Percentiles rank a stretch among this genome's conserved stretches.
Evolutionary conservation across 2,329 filamentous ascomycete genomes (phyloP).

Genomic region (Zymoseptoria crescenta): DNA sequence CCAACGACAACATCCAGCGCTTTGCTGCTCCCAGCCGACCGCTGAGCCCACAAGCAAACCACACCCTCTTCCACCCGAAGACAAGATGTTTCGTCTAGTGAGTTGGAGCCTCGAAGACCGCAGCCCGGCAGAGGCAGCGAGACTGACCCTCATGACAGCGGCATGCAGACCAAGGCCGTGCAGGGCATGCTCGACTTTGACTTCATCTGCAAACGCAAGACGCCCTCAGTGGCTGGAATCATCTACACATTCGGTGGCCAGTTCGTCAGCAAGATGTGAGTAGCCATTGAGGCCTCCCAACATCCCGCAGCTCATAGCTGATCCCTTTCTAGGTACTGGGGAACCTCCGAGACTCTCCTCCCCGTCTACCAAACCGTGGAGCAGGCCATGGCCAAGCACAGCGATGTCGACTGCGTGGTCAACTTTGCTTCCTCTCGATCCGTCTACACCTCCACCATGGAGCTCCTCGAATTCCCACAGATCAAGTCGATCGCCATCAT

Average conservation of each 20-base stretch:
- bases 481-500: constrained; percentile 99
- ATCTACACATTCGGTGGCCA: constrained; percentile 99
- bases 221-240: constrained; percentile 94
- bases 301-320: constrained; percentile 11
- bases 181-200: constrained; percentile 83
- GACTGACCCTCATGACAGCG: constrained; percentile 44
- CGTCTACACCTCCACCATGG: constrained; percentile 97
- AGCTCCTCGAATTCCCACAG: constrained; percentile 94
- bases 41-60: constrained; percentile 75
- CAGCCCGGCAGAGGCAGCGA: neutral
- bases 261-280: constrained; percentile 98
- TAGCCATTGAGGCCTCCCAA: neutral
- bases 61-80: constrained; percentile 98
- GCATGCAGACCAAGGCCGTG: constrained; percentile 77
- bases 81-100: constrained; percentile 99
- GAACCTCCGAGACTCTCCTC: constrained; percentile 95
- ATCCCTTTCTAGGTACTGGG: constrained; percentile 67
- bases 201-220: constrained; percentile 99
- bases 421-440: constrained; percentile 99
- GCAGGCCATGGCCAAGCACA: constrained; percentile 94
- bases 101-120: constrained; percentile 29
- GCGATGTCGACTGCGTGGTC: constrained; percentile 93
- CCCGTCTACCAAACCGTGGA: constrained; percentile 93
- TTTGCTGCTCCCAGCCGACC: constrained; percentile 90
- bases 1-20: constrained; percentile 98